Conservation (phyloP, 495 filamentous ascomycete species). For the Sphaerosporella brunnea region DNA sequence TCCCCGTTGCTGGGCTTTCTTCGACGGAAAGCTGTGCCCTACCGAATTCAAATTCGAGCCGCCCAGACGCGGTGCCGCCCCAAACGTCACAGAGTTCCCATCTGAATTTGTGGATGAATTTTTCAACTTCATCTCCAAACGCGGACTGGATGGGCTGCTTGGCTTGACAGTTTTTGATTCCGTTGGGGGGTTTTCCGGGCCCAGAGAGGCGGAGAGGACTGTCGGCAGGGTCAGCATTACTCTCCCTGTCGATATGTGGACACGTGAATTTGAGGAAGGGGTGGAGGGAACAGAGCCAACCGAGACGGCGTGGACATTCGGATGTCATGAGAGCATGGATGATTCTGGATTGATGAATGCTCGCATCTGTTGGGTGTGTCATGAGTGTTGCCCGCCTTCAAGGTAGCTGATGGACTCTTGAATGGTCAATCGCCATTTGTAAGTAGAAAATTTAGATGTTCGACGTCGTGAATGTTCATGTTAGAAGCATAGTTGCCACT, state of each 20-base stretch:
- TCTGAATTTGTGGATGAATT: constrained; percentile 17
- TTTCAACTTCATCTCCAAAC: constrained; percentile 11
- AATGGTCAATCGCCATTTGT: background rate
- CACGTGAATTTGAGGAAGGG: constrained; percentile 3
- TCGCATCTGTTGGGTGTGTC: constrained; percentile 24
- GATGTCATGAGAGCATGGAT: constrained; percentile 20
- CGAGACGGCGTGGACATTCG: constrained; percentile 24
- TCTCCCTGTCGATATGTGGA: constrained; percentile 7
- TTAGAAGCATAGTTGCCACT: too few species aligned
- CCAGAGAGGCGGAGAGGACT: constrained; percentile 17
- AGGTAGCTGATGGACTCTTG: too few species aligned
- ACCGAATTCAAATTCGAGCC: constrained; percentile 21
- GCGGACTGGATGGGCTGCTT: constrained; percentile 14
- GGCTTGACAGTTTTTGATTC: constrained; percentile 16
- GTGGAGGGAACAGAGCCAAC: too few species aligned
- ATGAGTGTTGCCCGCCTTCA: too few species aligned
- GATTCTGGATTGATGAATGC: constrained; percentile 23
- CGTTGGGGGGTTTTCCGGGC: constrained; percentile 7
- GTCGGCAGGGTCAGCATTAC: constrained; percentile 22
- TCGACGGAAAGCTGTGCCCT: constrained; percentile 15
- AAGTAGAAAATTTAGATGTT: too few species aligned
- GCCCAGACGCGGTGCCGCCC: constrained; percentile 9
- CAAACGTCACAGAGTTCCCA: constrained; percentile 8
- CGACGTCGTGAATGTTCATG: too few species aligned
- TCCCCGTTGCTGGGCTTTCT: constrained; percentile 19